These are phyloP conservation scores for Talaromyces albobiverticillius DNA, from an alignment of 2,329 filamentous ascomycete species.

Conservation along the genomic window DNA sequence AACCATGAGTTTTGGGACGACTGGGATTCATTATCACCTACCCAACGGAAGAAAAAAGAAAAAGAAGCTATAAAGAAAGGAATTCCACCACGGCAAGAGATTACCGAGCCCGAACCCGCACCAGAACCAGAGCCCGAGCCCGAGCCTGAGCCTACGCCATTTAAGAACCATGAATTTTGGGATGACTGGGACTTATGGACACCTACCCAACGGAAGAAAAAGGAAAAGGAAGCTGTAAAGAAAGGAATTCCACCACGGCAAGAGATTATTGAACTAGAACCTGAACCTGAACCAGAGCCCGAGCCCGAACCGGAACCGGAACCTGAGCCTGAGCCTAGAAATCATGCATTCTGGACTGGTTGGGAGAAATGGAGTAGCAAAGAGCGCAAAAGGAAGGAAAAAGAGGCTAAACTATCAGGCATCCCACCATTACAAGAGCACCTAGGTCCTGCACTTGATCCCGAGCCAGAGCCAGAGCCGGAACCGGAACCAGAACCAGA, in stretches of 20 bases:
- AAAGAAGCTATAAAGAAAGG: conserved; percentile 10
- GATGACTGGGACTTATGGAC: conserved; percentile 9
- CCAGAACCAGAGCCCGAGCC: conserved; percentile 16
- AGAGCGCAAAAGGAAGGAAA: conserved; percentile 34
- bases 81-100: conserved; percentile 14
- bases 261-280: conserved; percentile 19
- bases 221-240: conserved; percentile 10
- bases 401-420: conserved; percentile 32
- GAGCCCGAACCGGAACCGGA: conserved; percentile 31
- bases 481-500: conserved; percentile 2
- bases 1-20: conserved; percentile 15
- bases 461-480: conserved; percentile 1
- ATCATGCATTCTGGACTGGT: conserved; percentile 14
- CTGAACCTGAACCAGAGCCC: conserved; percentile 19
- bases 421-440: conserved; percentile 19
- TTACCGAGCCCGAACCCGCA: conserved; percentile 16
- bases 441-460: conserved; percentile 6
- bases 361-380: conserved; percentile 16
- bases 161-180: conserved; percentile 13
- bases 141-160: not conserved
- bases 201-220: conserved; percentile 4
- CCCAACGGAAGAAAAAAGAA: conserved; percentile 13
- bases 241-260: conserved; percentile 9
- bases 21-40: conserved; percentile 5
- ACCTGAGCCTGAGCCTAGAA: conserved; percentile 26